phyloP scores from a whole-genome alignment of 2,329 filamentous ascomycete genomes.

The Ilyonectria robusta region DNA sequence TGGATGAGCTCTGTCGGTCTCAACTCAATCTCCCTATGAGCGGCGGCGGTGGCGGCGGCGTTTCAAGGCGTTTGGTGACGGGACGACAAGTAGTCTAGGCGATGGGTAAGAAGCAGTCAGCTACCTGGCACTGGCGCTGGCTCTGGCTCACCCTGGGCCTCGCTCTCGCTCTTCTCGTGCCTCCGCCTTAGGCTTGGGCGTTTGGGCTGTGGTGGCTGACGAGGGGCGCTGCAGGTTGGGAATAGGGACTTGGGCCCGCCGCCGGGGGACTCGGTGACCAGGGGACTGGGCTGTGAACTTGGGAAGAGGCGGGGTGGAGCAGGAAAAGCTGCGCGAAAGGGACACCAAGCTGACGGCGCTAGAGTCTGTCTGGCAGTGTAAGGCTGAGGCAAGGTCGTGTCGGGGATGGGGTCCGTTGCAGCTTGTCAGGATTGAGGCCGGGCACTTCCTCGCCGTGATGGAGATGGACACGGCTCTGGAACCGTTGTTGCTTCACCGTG shows the following conservation, averaged over 20 bases:
- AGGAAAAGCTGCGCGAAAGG: constrained; percentile 3
- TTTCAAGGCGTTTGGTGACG: neutral
- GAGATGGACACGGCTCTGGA: neutral
- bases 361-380: constrained; percentile 41
- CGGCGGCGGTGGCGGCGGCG: neutral
- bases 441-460: neutral
- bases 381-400: constrained; percentile 43
- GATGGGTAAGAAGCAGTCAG: neutral
- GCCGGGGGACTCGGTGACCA: constrained; percentile 11
- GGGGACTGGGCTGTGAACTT: constrained; percentile 17
- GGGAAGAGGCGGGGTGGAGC: constrained; percentile 34
- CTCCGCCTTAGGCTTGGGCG: constrained; percentile 19
- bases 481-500: neutral
- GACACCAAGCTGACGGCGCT: constrained; percentile 42
- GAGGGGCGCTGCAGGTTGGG: constrained; percentile 34
- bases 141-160: neutral
- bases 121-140: neutral
- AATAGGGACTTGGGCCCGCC: constrained; percentile 16
- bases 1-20: neutral
- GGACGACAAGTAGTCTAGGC: neutral
- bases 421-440: constrained; percentile 22
- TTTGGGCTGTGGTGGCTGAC: constrained; percentile 42
- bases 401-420: neutral
- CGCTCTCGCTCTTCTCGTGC: neutral
- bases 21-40: too few relatives aligned